Percentiles rank a stretch among this genome's conserved stretches.
These are phyloP conservation scores for Niveomyces coronatus DNA, from an alignment of 2,329 filamentous ascomycete genomes.

Conservation along the genomic window DNA sequence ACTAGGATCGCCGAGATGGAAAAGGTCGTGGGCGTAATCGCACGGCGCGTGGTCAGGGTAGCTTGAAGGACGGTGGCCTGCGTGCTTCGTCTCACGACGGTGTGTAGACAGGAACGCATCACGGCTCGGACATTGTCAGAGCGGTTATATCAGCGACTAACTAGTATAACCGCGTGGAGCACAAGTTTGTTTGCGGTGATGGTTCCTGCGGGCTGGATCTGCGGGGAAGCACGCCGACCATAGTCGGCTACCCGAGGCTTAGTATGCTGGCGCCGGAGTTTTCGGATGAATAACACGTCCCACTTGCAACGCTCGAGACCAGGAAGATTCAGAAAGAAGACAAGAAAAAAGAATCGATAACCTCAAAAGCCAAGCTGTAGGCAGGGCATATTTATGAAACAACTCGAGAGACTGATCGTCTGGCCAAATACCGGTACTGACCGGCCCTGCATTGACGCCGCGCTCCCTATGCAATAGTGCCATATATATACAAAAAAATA, in stretches of 20 bases:
- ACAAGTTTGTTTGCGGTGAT: constrained; percentile 6
- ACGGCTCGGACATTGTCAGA: neutral
- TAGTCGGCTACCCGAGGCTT: too few relatives aligned
- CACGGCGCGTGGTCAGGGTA: neutral
- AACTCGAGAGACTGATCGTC: too few relatives aligned
- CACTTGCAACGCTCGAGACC: too few relatives aligned
- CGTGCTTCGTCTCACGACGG: constrained; percentile 5
- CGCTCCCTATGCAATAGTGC: constrained; percentile 3
- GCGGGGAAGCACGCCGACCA: too few relatives aligned
- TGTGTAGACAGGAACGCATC: constrained; percentile 3
- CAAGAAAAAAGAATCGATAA: too few relatives aligned
- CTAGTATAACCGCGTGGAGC: constrained; percentile 5
- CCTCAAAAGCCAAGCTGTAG: too few relatives aligned
- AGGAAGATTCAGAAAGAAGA: too few relatives aligned
- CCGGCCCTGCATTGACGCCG: constrained; percentile 1
- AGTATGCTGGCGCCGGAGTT: too few relatives aligned
- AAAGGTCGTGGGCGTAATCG: neutral
- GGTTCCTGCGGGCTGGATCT: constrained; percentile 1
- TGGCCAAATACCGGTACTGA: too few relatives aligned
- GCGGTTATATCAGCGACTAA: constrained; percentile 1
- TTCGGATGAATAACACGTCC: too few relatives aligned
- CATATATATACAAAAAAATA: neutral
- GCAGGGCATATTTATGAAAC: too few relatives aligned
- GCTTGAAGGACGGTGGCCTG: neutral
- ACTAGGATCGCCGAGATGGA: neutral